Evolutionary conservation across 495 filamentous ascomycete genomes (phyloP).

Genomic region (Xylaria venustula): DNA sequence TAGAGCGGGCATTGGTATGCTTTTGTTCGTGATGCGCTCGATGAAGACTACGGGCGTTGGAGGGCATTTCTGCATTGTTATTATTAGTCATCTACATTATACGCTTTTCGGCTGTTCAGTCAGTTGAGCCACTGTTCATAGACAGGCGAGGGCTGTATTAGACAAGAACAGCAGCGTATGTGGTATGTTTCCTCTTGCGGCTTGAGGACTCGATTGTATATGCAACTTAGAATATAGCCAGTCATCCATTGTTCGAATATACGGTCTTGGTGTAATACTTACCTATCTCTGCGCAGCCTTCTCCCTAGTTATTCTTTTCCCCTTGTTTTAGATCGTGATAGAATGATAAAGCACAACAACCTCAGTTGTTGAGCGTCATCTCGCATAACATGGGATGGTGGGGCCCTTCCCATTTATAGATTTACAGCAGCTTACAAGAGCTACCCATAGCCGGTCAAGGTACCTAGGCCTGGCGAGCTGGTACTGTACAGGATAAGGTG

Average conservation of each 20-base stretch:
- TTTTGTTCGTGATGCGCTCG: slow-evolving; percentile 27
- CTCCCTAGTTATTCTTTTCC: too few relatives aligned
- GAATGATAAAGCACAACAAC: too few relatives aligned
- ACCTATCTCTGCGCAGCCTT: too few relatives aligned
- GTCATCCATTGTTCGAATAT: not conserved
- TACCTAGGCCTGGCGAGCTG: too few relatives aligned
- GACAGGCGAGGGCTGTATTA: slow-evolving; percentile 1
- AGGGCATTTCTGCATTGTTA: slow-evolving; percentile 7
- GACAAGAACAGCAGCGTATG: not conserved
- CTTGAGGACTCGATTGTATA: slow-evolving; percentile 4
- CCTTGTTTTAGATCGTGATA: too few relatives aligned
- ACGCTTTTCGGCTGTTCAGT: not conserved
- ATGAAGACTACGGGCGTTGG: slow-evolving; percentile 31
- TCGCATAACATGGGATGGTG: not conserved
- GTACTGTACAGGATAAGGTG: too few relatives aligned
- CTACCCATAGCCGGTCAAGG: too few relatives aligned
- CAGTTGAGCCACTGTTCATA: slow-evolving; percentile 3
- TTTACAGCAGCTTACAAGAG: too few relatives aligned
- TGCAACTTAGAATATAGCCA: slow-evolving; percentile 12
- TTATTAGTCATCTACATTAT: slow-evolving; percentile 15
- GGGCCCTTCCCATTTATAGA: not conserved
- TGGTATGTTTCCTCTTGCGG: not conserved
- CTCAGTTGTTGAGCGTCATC: not conserved
- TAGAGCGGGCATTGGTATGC: slow-evolving; percentile 26
- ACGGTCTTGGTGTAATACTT: not conserved